Conservation (phyloP, 1,139 yeast species). For the Zygoascus meyerae region DNA sequence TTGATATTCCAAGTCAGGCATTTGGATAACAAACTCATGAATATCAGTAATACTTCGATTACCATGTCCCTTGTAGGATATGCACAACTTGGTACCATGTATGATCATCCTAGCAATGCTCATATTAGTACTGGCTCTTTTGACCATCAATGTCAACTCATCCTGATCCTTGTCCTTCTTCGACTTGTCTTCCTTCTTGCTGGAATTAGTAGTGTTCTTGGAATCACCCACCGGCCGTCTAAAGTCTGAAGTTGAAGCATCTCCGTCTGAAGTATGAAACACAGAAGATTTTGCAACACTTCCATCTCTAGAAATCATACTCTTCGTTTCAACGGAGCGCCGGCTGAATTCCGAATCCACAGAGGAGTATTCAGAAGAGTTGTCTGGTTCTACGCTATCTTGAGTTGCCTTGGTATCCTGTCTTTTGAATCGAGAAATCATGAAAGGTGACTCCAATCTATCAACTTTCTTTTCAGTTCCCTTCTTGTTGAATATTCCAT, state of each 20-base stretch:
- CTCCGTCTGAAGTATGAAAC: background rate
- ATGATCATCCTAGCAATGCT: constrained; percentile 58
- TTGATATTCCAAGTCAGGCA: constrained; percentile 60
- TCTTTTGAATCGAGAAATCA: background rate
- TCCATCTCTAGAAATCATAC: background rate
- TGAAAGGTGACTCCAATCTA: background rate
- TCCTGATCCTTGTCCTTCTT: constrained; percentile 29
- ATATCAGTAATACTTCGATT: constrained; percentile 63
- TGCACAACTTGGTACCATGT: constrained; percentile 46
- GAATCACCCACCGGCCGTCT: background rate
- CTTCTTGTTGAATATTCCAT: background rate
- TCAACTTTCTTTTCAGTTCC: background rate
- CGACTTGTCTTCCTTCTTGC: constrained; percentile 3
- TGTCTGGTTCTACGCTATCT: background rate
- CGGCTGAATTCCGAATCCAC: background rate
- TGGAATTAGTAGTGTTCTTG: background rate
- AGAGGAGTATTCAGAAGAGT: background rate
- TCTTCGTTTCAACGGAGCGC: background rate
- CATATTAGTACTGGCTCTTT: constrained; percentile 60
- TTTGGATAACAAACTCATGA: constrained; percentile 54
- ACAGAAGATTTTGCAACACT: too few species aligned
- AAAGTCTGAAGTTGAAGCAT: background rate
- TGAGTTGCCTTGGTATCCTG: background rate
- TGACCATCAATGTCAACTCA: constrained; percentile 53
- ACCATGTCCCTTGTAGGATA: constrained; percentile 76